Evolutionary conservation across 2,329 filamentous ascomycete species (phyloP).

Genomic region (Dactylellina cionopaga): DNA sequence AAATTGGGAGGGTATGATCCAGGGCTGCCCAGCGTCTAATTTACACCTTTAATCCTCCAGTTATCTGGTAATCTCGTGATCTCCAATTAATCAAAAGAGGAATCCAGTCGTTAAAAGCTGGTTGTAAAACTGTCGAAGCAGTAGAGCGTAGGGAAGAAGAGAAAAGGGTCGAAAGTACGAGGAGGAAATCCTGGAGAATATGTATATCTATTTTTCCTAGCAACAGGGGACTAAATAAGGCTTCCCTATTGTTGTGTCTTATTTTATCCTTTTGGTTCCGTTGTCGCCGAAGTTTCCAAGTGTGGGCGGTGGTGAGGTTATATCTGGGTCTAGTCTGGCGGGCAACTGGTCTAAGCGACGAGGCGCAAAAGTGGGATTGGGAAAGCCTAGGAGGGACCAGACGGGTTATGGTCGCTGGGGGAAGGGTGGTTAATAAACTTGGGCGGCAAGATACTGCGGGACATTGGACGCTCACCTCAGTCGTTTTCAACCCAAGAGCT

Average conservation of each 20-base stretch:
- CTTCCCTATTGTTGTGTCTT: slow-evolving; percentile 6
- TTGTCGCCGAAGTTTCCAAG: slow-evolving; percentile 38
- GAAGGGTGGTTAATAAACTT: slow-evolving; percentile 50
- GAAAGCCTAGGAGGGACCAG: slow-evolving; percentile 4
- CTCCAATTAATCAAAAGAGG: not conserved
- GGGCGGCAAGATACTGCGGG: slow-evolving; percentile 48
- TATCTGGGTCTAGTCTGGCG: slow-evolving; percentile 32
- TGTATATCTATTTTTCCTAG: slow-evolving; percentile 31
- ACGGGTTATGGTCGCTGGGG: slow-evolving; percentile 30
- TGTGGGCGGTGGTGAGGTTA: slow-evolving; percentile 41
- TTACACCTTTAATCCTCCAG: slow-evolving; percentile 1
- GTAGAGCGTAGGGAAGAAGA: slow-evolving; percentile 4
- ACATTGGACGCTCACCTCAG: slow-evolving; percentile 51
- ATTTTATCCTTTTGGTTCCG: slow-evolving; percentile 9
- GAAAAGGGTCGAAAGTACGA: not conserved
- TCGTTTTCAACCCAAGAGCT: slow-evolving; percentile 31
- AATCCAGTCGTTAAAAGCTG: not conserved
- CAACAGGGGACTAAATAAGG: not conserved
- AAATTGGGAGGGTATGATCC: slow-evolving; percentile 20
- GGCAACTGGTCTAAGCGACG: slow-evolving; percentile 51
- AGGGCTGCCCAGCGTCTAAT: slow-evolving; percentile 40
- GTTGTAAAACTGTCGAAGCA: slow-evolving; percentile 8
- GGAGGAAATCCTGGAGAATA: slow-evolving; percentile 11
- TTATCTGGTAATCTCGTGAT: not conserved
- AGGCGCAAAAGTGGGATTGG: slow-evolving; percentile 37